Percentiles rank a stretch among this genome's conserved stretches.
Evolutionary conservation across 768 basidiomycete species (phyloP).

Genomic region (Rhizopogon rudus): DNA sequence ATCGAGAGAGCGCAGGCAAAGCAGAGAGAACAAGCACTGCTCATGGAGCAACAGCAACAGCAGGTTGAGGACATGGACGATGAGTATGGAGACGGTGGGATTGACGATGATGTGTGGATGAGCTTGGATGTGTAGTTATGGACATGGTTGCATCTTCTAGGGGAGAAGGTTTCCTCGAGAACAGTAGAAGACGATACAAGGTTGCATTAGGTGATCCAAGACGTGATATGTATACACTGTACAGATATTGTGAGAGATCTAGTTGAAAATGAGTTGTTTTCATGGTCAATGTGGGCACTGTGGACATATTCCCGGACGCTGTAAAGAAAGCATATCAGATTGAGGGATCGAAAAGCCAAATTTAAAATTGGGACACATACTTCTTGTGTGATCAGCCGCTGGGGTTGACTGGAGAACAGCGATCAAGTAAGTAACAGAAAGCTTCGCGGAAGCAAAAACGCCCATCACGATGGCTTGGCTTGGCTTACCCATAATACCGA

Average conservation of each 20-base stretch:
- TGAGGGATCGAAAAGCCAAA: neutral
- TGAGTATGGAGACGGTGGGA: slow-evolving; percentile 62
- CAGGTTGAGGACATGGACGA: slow-evolving; percentile 35
- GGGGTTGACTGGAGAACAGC: slow-evolving; percentile 40
- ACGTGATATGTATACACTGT: slow-evolving; percentile 4
- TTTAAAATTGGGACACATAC: slow-evolving; percentile 29
- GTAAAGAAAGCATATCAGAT: slow-evolving; percentile 10
- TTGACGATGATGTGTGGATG: slow-evolving; percentile 57
- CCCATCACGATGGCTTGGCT: neutral
- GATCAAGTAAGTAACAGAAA: neutral
- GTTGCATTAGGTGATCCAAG: neutral
- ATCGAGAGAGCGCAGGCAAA: slow-evolving; percentile 82
- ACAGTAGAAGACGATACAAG: neutral
- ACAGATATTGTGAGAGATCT: slow-evolving; percentile 3
- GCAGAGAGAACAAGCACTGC: slow-evolving; percentile 60
- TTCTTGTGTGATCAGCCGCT: slow-evolving; percentile 40
- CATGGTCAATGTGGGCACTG: slow-evolving; percentile 23
- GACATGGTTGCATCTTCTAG: neutral
- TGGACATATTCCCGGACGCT: slow-evolving; percentile 37
- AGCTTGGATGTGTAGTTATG: slow-evolving; percentile 41
- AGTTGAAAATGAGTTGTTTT: neutral
- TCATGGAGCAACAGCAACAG: slow-evolving; percentile 38
- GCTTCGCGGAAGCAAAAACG: slow-evolving; percentile 3
- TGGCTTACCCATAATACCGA: slow-evolving; percentile 48
- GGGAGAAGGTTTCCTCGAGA: neutral